Evolutionary conservation across 306 rosid species (phyloP), one percentile per base, ranked within the genome.

Genomic region (Phaseolus lunatus): DNA sequence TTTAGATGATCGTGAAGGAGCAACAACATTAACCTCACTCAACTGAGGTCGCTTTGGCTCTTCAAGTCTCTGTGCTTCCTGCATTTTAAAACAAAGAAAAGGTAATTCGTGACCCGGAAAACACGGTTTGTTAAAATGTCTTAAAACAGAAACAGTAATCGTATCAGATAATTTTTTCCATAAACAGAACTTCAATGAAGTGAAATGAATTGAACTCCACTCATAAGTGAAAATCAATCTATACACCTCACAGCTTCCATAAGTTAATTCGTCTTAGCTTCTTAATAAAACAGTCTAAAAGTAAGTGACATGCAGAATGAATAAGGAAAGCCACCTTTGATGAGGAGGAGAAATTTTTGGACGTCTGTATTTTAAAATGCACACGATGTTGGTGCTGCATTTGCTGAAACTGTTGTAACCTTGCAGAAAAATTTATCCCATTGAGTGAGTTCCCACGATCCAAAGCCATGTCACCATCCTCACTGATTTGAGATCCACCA

Each of bases 361-460:
- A 79, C 7, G 70, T 44, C 76, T 82, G 95, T 35, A 12, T 66
- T 82, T 82, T 91, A 6, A 81, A 81, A 80, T 81, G 88, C 81
- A 62, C 35, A 44, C 98, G 98, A 83, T 92, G 98, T 58, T 81
- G 88, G 61, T 65, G 75, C 84, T 92, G 98, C 97, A 92, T 92
- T 65, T 87, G 78, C 79, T 91, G 87, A 81, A 96, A 92, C 81
- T 96, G 99, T 53, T 88, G 94, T 45, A 96, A 87, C 84, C 94
- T 88, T 41, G 85, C 79, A 75, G 74, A 58, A 45, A 92, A 96
- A 83, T 92, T 85, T 64, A 96, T 96, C 58, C 89, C 96, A 77
- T 76, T 81, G 22, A 67, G 87, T 4, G 90, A 85, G 79, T 78
- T 80, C 62, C 82, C 90, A n/a, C 62, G 82, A 69, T 88, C 90